Evolutionary conservation across 164 flowering plant genomes (phyloP).

Genomic region (Vitis amurensis): DNA sequence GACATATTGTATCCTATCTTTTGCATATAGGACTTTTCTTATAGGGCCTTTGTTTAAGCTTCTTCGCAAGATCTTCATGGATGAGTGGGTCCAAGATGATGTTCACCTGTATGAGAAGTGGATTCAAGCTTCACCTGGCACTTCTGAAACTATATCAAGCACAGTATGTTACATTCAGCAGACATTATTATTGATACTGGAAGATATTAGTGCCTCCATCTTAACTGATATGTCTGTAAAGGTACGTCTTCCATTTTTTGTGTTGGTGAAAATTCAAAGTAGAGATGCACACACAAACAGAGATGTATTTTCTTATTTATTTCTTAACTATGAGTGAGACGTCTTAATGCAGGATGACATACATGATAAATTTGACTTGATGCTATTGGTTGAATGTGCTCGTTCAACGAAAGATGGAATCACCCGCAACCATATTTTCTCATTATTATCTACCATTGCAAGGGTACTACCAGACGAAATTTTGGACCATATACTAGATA

Average conservation of each 20-base stretch:
- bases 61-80: slow-evolving; percentile 39
- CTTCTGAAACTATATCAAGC: slow-evolving; percentile 26
- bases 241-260: slow-evolving; percentile 22
- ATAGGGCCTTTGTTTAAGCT: slow-evolving; percentile 69
- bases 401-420: slow-evolving; percentile 48
- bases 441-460: slow-evolving; percentile 61
- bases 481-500: slow-evolving; percentile 58
- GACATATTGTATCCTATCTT: background rate
- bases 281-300: background rate
- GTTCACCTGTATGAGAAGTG: slow-evolving; percentile 23
- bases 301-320: background rate
- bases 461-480: slow-evolving; percentile 58
- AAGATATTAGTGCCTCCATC: slow-evolving; percentile 59
- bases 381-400: slow-evolving; percentile 67
- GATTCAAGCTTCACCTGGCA: slow-evolving; percentile 31
- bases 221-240: slow-evolving; percentile 21
- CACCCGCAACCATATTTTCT: slow-evolving; percentile 71
- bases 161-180: slow-evolving; percentile 56
- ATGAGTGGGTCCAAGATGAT: slow-evolving; percentile 38
- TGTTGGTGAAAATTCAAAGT: background rate
- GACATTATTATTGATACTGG: slow-evolving; percentile 52
- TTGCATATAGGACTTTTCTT: slow-evolving; percentile 48
- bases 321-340: background rate
- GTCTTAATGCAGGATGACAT: slow-evolving; percentile 44
- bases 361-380: slow-evolving; percentile 32